These are phyloP conservation scores for Paraphoma chrysanthemicola DNA, from an alignment of 2,329 filamentous ascomycete species.

Conservation along the genomic window DNA sequence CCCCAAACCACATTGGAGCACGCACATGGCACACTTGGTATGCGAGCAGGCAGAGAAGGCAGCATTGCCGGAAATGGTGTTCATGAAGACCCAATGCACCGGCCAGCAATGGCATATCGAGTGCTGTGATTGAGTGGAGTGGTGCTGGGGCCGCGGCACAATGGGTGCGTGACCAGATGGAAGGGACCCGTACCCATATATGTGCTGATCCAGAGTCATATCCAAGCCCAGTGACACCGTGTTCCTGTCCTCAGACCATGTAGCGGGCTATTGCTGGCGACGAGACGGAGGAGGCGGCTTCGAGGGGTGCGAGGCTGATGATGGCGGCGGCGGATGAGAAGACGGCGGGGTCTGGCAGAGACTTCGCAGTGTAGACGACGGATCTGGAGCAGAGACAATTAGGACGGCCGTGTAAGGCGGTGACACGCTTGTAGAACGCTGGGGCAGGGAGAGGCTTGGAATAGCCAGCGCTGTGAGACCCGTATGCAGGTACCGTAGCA, in stretches of 20 bases:
- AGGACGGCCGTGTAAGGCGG: constrained; percentile 34
- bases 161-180: constrained; percentile 19
- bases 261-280: constrained; percentile 28
- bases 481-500: constrained; percentile 42
- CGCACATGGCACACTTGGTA: constrained; percentile 19
- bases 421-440: constrained; percentile 34
- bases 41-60: constrained; percentile 33
- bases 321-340: constrained; percentile 19
- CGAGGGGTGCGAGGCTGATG: constrained; percentile 4
- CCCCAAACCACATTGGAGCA: constrained; percentile 29
- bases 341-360: constrained; percentile 29
- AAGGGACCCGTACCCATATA: constrained; percentile 49
- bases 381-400: constrained; percentile 28
- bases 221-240: constrained; percentile 40
- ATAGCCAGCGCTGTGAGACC: constrained; percentile 38
- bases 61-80: constrained; percentile 13
- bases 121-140: neutral
- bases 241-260: constrained; percentile 37
- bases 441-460: constrained; percentile 29
- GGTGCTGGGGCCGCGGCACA: constrained; percentile 10
- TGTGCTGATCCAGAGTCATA: constrained; percentile 52
- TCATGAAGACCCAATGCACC: constrained; percentile 11
- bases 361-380: constrained; percentile 20
- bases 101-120: too few species aligned
- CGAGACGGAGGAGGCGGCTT: constrained; percentile 19